phyloP scores from a whole-genome alignment of 306 rosid genomes.

The Quillaja saponaria region DNA sequence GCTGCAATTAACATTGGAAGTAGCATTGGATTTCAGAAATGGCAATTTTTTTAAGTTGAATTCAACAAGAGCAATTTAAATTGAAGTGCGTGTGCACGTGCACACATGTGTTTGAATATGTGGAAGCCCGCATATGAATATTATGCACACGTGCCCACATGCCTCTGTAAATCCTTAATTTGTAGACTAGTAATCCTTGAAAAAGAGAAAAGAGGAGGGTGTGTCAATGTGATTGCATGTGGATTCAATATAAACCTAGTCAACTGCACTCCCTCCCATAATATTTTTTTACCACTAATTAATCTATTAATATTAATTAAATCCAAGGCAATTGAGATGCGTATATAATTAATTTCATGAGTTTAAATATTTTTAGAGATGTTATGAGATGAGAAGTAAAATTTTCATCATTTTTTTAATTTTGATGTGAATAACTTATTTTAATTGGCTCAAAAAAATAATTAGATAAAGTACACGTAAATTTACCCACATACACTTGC shows the following conservation, averaged over 20 bases:
- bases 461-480: no score
- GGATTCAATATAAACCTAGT: slow-evolving; percentile 53
- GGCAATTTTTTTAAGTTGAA: background rate
- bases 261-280: slow-evolving; percentile 50
- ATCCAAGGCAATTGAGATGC: background rate
- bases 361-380: no score
- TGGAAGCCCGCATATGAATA: slow-evolving; percentile 40
- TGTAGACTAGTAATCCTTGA: slow-evolving; percentile 37
- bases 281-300: slow-evolving; percentile 27
- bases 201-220: slow-evolving; percentile 29
- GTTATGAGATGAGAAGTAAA: no score
- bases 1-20: slow-evolving; percentile 33
- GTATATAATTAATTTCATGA: no score
- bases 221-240: slow-evolving; percentile 66
- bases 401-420: no score
- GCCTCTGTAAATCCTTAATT: slow-evolving; percentile 48
- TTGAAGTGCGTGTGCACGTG: slow-evolving; percentile 73
- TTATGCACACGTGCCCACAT: slow-evolving; percentile 75
- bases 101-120: slow-evolving; percentile 61
- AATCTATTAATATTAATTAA: background rate
- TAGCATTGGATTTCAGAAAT: slow-evolving; percentile 11
- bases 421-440: no score
- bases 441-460: no score
- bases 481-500: no score
- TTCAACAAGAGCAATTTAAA: slow-evolving; percentile 30